Conservation (phyloP, 2,329 filamentous ascomycete genomes). For the Nemania diffusa region DNA sequence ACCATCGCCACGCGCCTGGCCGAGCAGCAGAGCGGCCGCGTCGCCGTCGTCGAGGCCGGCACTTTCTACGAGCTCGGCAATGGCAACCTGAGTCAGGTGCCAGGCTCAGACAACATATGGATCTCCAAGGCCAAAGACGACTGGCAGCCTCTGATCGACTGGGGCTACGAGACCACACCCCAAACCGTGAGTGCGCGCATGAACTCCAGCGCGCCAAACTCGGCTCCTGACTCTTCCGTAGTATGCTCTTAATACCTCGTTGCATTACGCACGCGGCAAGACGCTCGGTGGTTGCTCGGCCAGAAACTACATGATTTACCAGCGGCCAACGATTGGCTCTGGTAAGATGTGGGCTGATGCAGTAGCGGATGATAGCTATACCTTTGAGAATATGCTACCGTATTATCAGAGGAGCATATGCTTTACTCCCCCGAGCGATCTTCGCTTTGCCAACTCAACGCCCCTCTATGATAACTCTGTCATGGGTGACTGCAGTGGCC, state of each 20-base stretch:
- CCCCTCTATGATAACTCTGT: not conserved
- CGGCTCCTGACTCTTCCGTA: not conserved
- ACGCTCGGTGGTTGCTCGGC: conserved; percentile 10
- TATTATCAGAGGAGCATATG: conserved; percentile 6
- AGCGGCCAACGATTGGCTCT: not conserved
- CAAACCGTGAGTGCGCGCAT: not conserved
- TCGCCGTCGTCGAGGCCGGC: conserved; percentile 23
- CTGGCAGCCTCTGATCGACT: conserved; percentile 12
- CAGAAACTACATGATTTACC: conserved; percentile 22
- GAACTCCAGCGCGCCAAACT: not conserved
- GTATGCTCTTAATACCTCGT: not conserved
- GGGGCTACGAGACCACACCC: conserved; percentile 12
- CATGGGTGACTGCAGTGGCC: conserved; percentile 1
- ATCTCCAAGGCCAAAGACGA: not conserved
- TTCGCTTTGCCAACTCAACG: conserved; percentile 11
- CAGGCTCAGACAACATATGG: not conserved
- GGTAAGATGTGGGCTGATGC: conserved; percentile 13
- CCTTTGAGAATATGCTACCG: conserved; percentile 10
- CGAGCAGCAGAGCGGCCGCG: conserved; percentile 2
- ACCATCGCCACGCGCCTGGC: conserved; percentile 1
- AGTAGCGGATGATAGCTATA: conserved; percentile 18
- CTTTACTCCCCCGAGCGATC: conserved; percentile 8
- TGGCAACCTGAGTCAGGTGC: conserved; percentile 5
- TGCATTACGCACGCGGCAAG: conserved; percentile 21
- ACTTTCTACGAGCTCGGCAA: conserved; percentile 16